These are phyloP conservation scores for Verruconis gallopava DNA, from an alignment of 2,329 filamentous ascomycete genomes.

Conservation along the genomic window DNA sequence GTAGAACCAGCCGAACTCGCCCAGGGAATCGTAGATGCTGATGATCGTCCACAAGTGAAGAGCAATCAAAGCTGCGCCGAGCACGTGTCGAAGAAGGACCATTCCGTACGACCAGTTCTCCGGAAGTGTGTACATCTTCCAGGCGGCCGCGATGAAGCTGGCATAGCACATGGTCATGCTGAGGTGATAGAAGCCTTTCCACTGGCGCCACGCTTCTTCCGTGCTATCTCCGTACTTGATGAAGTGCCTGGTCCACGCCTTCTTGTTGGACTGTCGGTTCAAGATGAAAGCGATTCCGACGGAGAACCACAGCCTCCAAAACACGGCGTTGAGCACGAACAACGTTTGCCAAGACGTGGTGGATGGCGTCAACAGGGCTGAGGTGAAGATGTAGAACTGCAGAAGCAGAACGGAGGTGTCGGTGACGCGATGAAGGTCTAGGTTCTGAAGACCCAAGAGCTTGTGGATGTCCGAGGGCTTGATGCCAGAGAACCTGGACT, in stretches of 20 bases:
- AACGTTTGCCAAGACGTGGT: conserved; percentile 62
- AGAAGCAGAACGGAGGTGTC: conserved; percentile 72
- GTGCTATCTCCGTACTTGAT: conserved; percentile 88
- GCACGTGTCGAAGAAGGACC: conserved; percentile 71
- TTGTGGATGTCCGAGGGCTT: conserved; percentile 61
- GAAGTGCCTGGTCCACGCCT: conserved; percentile 94
- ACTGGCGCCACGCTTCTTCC: conserved; percentile 90
- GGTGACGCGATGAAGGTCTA: conserved; percentile 78
- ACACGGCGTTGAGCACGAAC: conserved; percentile 67
- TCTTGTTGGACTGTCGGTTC: conserved; percentile 73
- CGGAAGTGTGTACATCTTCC: conserved; percentile 92
- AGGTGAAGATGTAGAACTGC: conserved; percentile 57
- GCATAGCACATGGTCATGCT: conserved; percentile 83
- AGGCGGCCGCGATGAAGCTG: conserved; percentile 79
- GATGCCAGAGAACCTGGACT: conserved; percentile 22
- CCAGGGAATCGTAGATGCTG: conserved; percentile 89
- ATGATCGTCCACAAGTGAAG: conserved; percentile 86
- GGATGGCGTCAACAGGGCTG: conserved; percentile 65
- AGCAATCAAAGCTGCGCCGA: conserved; percentile 67
- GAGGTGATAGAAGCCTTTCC: conserved; percentile 91
- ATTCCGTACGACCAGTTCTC: conserved; percentile 78
- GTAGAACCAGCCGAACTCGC: conserved; percentile 98
- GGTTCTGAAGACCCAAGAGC: conserved; percentile 66
- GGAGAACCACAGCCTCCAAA: conserved; percentile 87
- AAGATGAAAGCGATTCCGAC: conserved; percentile 77